Percentiles rank a stretch among this genome's conserved stretches.
Conservation (phyloP, 176 grass and related monocot species). For the Bromus sterilis region DNA sequence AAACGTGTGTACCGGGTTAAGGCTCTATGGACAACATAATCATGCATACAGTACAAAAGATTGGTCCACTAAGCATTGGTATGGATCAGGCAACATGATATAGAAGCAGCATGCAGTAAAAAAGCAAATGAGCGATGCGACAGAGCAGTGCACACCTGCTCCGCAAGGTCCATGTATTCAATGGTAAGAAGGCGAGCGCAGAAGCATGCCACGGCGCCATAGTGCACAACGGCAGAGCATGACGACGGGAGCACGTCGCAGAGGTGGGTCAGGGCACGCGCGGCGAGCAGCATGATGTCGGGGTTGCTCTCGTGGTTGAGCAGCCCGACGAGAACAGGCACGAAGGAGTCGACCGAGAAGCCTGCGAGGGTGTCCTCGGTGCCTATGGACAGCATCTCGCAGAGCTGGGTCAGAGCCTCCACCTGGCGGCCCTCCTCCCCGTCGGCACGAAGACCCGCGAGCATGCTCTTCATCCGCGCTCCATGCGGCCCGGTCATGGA, state of each 20-base stretch:
- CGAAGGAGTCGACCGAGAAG: slow-evolving; percentile 70
- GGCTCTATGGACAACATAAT: neutral
- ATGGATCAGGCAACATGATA: neutral
- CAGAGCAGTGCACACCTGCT: slow-evolving; percentile 45
- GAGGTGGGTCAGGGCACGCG: slow-evolving; percentile 66
- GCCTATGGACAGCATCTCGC: slow-evolving; percentile 81
- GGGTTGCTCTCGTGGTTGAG: slow-evolving; percentile 76
- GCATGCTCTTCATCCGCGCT: slow-evolving; percentile 59
- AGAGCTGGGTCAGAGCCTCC: slow-evolving; percentile 69
- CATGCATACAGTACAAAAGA: neutral
- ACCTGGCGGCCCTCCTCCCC: slow-evolving; percentile 66
- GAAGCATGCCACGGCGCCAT: slow-evolving; percentile 76
- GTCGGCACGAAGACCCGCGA: slow-evolving; percentile 55
- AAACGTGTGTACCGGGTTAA: neutral
- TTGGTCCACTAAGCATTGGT: neutral
- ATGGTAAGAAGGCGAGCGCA: slow-evolving; percentile 84
- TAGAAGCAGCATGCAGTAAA: neutral
- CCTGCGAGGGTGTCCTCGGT: slow-evolving; percentile 66
- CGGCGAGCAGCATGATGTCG: slow-evolving; percentile 84
- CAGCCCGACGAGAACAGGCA: slow-evolving; percentile 68
- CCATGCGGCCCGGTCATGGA: slow-evolving; percentile 33
- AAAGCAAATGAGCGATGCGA: neutral
- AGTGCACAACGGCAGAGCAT: slow-evolving; percentile 80
- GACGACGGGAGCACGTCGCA: slow-evolving; percentile 72
- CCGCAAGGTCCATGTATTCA: slow-evolving; percentile 90